Conservation (phyloP, 1,284 basidiomycete genomes). For the Naganishia sp. region DNA sequence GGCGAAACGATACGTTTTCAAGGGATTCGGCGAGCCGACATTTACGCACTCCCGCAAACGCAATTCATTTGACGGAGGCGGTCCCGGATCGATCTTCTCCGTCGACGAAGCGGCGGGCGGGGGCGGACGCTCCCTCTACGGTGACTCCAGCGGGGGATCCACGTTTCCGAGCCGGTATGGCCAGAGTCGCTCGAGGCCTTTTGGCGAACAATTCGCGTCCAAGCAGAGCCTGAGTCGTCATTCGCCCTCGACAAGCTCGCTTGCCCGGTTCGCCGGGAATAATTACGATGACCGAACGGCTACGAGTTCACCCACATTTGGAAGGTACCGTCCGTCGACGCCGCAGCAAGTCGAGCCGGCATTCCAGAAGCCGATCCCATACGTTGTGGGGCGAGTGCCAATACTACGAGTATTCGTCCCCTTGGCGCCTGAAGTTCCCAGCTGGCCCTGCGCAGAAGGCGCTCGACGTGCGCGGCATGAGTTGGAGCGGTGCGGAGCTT, state of each 20-base stretch:
- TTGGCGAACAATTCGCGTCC: background rate
- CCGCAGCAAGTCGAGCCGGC: conserved; percentile 42
- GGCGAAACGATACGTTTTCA: conserved; percentile 53
- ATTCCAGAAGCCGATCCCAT: conserved; percentile 51
- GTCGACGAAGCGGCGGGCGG: conserved; percentile 35
- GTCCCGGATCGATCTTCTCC: conserved; percentile 51
- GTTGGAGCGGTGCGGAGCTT: conserved; percentile 52
- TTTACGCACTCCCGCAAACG: conserved; percentile 29
- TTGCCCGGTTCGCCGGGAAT: conserved; percentile 18
- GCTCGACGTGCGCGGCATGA: conserved; percentile 46
- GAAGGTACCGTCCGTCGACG: conserved; percentile 14
- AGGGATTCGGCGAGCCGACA: conserved; percentile 41
- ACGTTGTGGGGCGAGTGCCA: conserved; percentile 48
- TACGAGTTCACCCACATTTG: conserved; percentile 18
- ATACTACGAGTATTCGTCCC: conserved; percentile 53
- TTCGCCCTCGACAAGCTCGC: conserved; percentile 17
- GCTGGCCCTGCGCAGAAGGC: conserved; percentile 53
- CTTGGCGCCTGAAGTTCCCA: conserved; percentile 41
- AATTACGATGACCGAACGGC: conserved; percentile 11
- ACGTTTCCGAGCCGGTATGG: conserved; percentile 16
- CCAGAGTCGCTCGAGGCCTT: background rate
- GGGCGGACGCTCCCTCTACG: conserved; percentile 12
- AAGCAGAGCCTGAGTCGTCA: conserved; percentile 8
- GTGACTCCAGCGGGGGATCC: conserved; percentile 8
- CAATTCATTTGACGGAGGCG: conserved; percentile 42